Evolutionary conservation across 352 stramenopile genomes (phyloP), one percentile per base, ranked within the genome.

Genomic region (Phytophthora capsici): DNA sequence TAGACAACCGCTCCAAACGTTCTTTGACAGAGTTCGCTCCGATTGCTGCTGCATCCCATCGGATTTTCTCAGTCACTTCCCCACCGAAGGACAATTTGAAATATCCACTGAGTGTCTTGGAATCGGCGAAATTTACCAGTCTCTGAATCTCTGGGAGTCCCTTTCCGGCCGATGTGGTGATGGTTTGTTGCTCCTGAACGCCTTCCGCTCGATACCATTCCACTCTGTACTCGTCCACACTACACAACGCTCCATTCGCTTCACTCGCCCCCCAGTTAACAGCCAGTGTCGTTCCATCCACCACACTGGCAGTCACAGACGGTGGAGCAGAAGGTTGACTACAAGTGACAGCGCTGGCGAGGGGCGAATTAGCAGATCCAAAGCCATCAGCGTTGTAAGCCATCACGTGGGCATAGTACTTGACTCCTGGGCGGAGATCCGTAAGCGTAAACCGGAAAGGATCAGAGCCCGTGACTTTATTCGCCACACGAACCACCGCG

Each of bases 391-490:
- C 71, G 46, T 95, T 96, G 61, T 94, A 94, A 19, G 89, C 84
- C 78, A 91, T 92, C n/a, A 77, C 80, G 36, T 93, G 84, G 9
- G 91, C 78, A 38, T 88, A 94, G 51, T 95, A 96, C 20, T 49
- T 76, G 6, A 80, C 63, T 2, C 82, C 79, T 2, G 78, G 71
- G 16, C 73, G 66, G 13, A 96, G 74, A 4, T 68, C 73, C 0
- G 71, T 86, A 40, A 95, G 80, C 14, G 71, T 80, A 41, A 81
- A 84, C 1, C 75, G 64, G 34, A 98, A 96, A 9, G 93, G 92
- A 63, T 98, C 90, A 0, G 94, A 98, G 6, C 96, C 96, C n/a
- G 89, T 90, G 9, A 97, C 63, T 54, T 90, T 87, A 62, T 98
- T 93, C 9, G 75, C 81, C 1, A 98, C 80, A 17, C 58, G 57